phyloP scores from a whole-genome alignment of 1,284 basidiomycete genomes.

The Uromyces viciae-fabae region DNA sequence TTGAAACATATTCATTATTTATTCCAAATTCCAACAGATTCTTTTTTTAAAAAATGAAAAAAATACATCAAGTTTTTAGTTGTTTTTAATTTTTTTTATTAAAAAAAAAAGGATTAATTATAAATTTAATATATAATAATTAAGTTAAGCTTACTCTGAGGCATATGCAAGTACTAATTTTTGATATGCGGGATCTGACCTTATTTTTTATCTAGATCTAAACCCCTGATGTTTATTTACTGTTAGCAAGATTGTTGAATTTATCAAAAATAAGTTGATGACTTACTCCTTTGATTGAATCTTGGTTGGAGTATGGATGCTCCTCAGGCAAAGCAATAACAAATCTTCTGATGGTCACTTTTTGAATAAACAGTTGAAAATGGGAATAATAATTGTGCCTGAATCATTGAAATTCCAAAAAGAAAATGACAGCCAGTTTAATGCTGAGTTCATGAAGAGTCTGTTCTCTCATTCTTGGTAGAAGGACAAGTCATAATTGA shows the following conservation, averaged over 20 bases:
- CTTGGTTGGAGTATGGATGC: not conserved
- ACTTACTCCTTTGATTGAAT: not conserved
- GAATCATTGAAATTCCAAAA: not conserved
- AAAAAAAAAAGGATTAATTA: too few species aligned
- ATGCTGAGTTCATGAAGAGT: not conserved
- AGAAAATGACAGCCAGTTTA: not conserved
- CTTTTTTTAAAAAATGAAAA: too few species aligned
- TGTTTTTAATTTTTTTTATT: too few species aligned
- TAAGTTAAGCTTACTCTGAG: too few species aligned
- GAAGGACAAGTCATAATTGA: not conserved
- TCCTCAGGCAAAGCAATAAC: slow-evolving; percentile 13
- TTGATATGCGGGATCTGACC: too few species aligned
- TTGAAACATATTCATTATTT: too few species aligned
- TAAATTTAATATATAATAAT: too few species aligned
- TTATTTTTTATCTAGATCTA: not conserved
- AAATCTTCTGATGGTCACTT: slow-evolving; percentile 8
- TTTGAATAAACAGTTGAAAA: slow-evolving; percentile 12
- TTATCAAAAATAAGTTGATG: too few species aligned
- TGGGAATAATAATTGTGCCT: slow-evolving; percentile 28
- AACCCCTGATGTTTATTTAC: not conserved
- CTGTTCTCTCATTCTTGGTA: not conserved
- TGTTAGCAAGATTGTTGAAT: not conserved
- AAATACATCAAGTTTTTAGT: too few species aligned
- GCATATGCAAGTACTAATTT: too few species aligned
- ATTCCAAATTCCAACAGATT: too few species aligned